Conservation (phyloP, 345 rosid genomes). For the Melaleuca alternifolia region DNA sequence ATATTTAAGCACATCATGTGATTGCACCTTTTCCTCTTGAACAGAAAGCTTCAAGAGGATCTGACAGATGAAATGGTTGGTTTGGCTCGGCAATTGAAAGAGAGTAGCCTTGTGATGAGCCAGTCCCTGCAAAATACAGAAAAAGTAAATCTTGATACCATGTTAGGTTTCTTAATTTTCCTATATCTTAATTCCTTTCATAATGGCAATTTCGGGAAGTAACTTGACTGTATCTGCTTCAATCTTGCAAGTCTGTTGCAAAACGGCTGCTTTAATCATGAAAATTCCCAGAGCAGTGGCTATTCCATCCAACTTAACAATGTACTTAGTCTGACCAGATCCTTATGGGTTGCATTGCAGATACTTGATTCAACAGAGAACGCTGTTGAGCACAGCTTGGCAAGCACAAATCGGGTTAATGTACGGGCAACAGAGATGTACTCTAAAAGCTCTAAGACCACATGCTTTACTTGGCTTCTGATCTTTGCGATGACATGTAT, state of each 20-base stretch:
- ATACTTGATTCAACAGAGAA: slow-evolving; percentile 78
- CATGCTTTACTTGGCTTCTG: slow-evolving; percentile 78
- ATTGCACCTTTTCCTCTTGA: background rate
- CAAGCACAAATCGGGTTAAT: slow-evolving; percentile 69
- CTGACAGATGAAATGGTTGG: slow-evolving; percentile 93
- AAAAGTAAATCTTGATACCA: slow-evolving; percentile 26
- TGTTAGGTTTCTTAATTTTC: background rate
- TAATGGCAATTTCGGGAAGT: background rate
- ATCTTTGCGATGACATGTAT: slow-evolving; percentile 60
- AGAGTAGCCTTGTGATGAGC: slow-evolving; percentile 72
- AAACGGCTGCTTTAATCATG: background rate
- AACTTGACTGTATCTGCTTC: background rate
- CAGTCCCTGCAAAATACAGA: slow-evolving; percentile 75
- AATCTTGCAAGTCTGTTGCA: background rate
- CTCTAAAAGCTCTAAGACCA: slow-evolving; percentile 64
- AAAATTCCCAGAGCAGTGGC: background rate
- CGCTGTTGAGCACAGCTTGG: slow-evolving; percentile 87
- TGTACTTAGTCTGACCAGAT: background rate
- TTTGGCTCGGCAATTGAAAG: slow-evolving; percentile 80
- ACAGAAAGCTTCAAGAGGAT: slow-evolving; percentile 77
- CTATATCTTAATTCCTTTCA: background rate
- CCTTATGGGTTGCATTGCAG: slow-evolving; percentile 22
- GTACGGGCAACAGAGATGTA: slow-evolving; percentile 49
- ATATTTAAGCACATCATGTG: background rate
- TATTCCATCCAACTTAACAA: background rate